phyloP scores from a whole-genome alignment of 176 grass and related monocot genomes.

The Aegilops bicornis region DNA sequence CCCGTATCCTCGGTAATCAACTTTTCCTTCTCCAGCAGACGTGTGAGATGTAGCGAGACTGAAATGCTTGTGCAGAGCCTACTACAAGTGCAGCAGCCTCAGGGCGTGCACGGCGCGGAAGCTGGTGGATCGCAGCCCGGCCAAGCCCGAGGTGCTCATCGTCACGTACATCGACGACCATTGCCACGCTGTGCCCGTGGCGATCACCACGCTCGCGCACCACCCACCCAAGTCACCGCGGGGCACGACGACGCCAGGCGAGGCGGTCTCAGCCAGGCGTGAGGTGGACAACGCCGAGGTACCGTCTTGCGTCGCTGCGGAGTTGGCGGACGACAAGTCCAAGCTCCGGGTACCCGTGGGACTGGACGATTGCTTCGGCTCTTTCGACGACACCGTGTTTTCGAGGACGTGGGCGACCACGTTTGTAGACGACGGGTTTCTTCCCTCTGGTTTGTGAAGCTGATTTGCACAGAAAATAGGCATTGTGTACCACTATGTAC shows the following conservation, averaged over 20 bases:
- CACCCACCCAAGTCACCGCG: background rate
- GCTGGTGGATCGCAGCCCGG: conserved; percentile 76
- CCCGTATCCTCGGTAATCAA: conserved; percentile 69
- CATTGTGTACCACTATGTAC: no score
- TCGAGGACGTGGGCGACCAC: background rate
- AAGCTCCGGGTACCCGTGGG: conserved; percentile 22
- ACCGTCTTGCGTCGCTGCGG: background rate
- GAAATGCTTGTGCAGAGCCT: conserved; percentile 45
- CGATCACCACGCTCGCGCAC: conserved; percentile 58
- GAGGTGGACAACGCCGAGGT: conserved; percentile 21
- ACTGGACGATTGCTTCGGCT: conserved; percentile 7
- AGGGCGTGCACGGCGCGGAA: conserved; percentile 77
- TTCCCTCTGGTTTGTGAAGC: conserved; percentile 5
- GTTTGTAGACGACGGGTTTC: conserved; percentile 23
- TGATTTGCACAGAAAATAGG: background rate
- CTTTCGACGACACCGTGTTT: conserved; percentile 21
- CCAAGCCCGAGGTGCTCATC: conserved; percentile 61
- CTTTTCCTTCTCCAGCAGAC: background rate
- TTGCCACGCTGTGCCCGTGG: conserved; percentile 70
- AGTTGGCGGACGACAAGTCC: background rate
- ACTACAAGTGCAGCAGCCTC: conserved; percentile 93
- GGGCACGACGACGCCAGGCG: background rate
- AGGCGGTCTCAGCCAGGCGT: background rate
- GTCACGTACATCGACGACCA: conserved; percentile 92
- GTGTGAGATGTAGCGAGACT: background rate